Evolutionary conservation across 345 rosid species (phyloP), one percentile per base, ranked within the genome.

Genomic region (Excoecaria agallocha): DNA sequence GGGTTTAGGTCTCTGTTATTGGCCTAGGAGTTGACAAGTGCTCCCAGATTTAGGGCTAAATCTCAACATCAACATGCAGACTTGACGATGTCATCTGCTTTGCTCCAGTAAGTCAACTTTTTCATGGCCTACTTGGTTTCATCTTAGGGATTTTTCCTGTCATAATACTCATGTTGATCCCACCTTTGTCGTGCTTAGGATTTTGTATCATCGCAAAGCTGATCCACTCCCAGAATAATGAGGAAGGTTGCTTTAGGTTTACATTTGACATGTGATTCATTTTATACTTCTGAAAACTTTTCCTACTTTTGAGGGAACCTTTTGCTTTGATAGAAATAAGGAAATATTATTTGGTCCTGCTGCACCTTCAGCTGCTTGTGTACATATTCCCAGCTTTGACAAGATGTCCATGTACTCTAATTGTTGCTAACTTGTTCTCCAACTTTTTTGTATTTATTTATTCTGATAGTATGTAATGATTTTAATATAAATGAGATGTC

Each of bases 21-120:
- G 81, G 82, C 78, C 76, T 84, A 88, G 88, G 84, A 81, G 86
- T 85, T 78, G 77, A 80, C 80, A 78, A 80, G 78, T 80, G 87
- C 85, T 71, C 58, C 74, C 86, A 80, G 82, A 79, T 76, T 84
- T 84, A 84, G 89, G 82, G 75, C 78, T 82, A 76, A 82, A 51
- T 78, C 76, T 80, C 85, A 79, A 61, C 78, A 74, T 58, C 74
- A 79, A 79, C 73, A 81, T 86, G 85, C 87, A 74, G 85, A 78
- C 79, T 77, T 82, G 85, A 80, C 78, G 87, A 79, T 81, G 74
- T 84, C 79, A 82, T 85, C 86, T 79, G 78, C 87, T 80, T 78
- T 75, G 52, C 63, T 79, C 78, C 82, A 51, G 87, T 84, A 86
- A 88, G 89, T 88, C 83, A 68, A 74, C 73, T 72, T 81, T 78